Evolutionary conservation across 2,329 filamentous ascomycete species (phyloP), one percentile per base, ranked within the genome.

Genomic region (Cladophialophora yegresii): DNA sequence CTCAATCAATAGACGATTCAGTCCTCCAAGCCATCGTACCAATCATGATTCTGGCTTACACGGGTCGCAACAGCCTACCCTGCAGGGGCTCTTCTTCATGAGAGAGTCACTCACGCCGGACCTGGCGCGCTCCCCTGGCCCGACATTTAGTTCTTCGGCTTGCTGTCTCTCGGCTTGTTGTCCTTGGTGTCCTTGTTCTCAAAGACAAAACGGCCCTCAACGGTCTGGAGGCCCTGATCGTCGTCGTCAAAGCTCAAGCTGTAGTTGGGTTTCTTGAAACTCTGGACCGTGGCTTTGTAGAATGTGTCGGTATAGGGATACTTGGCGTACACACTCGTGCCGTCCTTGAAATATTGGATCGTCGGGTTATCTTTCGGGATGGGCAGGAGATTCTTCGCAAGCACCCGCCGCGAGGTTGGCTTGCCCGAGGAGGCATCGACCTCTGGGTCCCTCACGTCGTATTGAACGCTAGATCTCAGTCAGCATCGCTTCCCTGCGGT

Each of bases 241-340:
- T 83, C 89, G 73, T 91, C 89, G 13, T 93, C 91, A 71, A 93
- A 93, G 67, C 90, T 87, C 68, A 93, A 79, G 62, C 77, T 74
- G 67, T 80, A 82, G 59, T 76, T 75, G 53, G 80, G 79, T 68
- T 81, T 83, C 72, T 78, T 88, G 80, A 81, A 85, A 32, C 64
- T 87, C 40, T 87, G 87, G 77, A 91, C 89, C 70, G 92, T 89
- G 1, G 91, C 91, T 74, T 90, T 88, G 75, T 95, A 95, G 72
- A 95, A 93, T 0, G 90, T 93, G 0, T 91, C 93, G 0, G 91
- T 93, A 71, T 92, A 88, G 0, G 91, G 91, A 72, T 95, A 95
- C 63, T 92, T 80, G 0, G 91, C 91, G 63, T 93, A 80, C 8
- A 93, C 90, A 53, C 87, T 85, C 73, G 89, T 90, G 51, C 89